Evolutionary conservation across 768 basidiomycete species (phyloP).

Genomic region (Leccinum subgranulosum): DNA sequence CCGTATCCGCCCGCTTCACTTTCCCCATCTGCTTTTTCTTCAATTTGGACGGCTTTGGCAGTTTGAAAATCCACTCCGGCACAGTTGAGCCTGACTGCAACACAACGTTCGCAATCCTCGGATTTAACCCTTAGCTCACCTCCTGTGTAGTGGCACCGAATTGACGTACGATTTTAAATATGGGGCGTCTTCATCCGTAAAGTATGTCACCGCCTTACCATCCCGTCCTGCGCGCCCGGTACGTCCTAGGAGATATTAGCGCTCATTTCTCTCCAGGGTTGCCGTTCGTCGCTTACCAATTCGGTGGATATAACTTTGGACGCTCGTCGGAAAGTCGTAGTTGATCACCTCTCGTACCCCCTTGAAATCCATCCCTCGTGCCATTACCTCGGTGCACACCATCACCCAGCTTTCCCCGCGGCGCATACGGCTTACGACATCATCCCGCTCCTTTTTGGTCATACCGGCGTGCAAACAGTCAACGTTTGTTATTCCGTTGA

Average conservation of each 20-base stretch:
- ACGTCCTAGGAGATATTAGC: conserved; percentile 53
- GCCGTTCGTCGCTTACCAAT: conserved; percentile 55
- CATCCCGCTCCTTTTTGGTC: conserved; percentile 83
- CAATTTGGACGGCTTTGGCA: conserved; percentile 92
- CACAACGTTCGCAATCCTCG: conserved; percentile 93
- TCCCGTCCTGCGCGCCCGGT: conserved; percentile 92
- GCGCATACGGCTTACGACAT: conserved; percentile 81
- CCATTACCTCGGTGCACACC: conserved; percentile 97
- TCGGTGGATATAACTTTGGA: conserved; percentile 94
- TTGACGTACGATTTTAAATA: conserved; percentile 81
- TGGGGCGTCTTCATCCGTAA: conserved; percentile 90
- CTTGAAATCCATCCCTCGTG: conserved; percentile 97
- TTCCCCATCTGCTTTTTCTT: conserved; percentile 80
- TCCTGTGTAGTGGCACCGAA: background rate
- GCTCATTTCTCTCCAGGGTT: background rate
- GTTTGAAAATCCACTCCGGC: conserved; percentile 91
- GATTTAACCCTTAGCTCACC: conserved; percentile 6
- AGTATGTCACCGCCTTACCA: conserved; percentile 94
- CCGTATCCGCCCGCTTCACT: conserved; percentile 70
- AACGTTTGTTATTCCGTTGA: conserved; percentile 76
- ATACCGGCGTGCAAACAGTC: conserved; percentile 91
- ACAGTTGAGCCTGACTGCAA: conserved; percentile 87
- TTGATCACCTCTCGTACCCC: conserved; percentile 94
- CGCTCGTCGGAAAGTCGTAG: conserved; percentile 93
- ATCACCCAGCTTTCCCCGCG: conserved; percentile 91